Conservation (phyloP, 179 eudicot species). For the Spergularia azorica region DNA sequence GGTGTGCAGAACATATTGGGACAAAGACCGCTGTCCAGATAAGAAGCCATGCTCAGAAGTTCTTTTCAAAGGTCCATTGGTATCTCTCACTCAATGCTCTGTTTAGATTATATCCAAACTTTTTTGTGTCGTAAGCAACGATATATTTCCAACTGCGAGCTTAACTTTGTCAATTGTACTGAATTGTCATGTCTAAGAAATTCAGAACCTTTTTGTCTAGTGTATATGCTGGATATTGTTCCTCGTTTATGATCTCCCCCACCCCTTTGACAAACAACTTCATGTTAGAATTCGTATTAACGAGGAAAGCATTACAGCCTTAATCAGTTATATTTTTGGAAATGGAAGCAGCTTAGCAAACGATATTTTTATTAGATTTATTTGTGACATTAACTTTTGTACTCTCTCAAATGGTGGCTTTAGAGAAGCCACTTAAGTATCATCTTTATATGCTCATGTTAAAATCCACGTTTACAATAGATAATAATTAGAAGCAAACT, state of each 20-base stretch:
- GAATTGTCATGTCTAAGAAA: neutral
- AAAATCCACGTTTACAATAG: no score
- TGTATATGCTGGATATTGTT: neutral
- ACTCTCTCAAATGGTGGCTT: neutral
- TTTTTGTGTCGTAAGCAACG: slow-evolving; percentile 8
- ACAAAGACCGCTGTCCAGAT: slow-evolving; percentile 99
- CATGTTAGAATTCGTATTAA: neutral
- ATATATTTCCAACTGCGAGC: slow-evolving; percentile 10
- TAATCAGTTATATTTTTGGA: neutral
- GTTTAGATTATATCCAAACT: slow-evolving; percentile 4
- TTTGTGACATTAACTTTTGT: neutral
- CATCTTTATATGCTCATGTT: no score
- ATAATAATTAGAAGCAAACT: no score
- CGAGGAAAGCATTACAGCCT: neutral
- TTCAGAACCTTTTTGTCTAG: neutral
- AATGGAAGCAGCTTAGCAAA: neutral
- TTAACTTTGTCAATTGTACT: slow-evolving; percentile 9
- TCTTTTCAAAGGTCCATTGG: slow-evolving; percentile 87
- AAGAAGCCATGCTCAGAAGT: slow-evolving; percentile 97
- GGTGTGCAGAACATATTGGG: slow-evolving; percentile 89
- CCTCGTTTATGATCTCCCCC: neutral
- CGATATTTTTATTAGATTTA: neutral
- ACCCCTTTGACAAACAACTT: neutral
- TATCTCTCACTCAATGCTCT: slow-evolving; percentile 43
- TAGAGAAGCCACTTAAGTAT: neutral